Evolutionary conservation across 345 rosid species (phyloP), one percentile per base, ranked within the genome.

Genomic region (Acer campestre): DNA sequence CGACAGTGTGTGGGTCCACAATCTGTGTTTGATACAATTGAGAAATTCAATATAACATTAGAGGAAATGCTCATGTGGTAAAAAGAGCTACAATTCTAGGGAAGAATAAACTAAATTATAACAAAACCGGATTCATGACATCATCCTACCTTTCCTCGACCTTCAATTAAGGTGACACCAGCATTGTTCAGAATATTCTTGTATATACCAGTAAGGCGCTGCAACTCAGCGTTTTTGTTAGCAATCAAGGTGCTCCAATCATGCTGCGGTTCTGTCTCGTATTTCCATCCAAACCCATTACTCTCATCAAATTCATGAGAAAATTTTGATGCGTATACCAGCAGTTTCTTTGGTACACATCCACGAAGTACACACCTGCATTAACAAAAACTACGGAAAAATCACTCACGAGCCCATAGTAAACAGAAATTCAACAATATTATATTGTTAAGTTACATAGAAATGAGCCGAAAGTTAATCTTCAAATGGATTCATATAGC

Each of bases 191-290:
- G 83, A 53, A 91, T 84, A 29, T 89, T 91, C 87, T 92, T 93
- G 81, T 95, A 95, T 73, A 95, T 95, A 78, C 98, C 94, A 10
- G 88, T 92, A 49, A 95, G 91, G 31, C 98, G 91, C 82, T 87
- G 94, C 84, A 95, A 71, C 89, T 95, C 99, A 1, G 94, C 97
- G 71, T 95, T 95, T 82, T 95, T 95, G 86, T 95, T 93, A 55
- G 97, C 93, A 70, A 95, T 95, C 85, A 95, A 88, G 61, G 96
- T 92, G 79, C 82, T 89, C 99, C 99, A 95, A 14, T 95, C 99
- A 85, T 90, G 98, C 75, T 83, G 85, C 42, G 96, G 97, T 75
- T 95, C 99, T 0, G 84, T 55, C 44, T 86, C 96, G 77, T 91
- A 91, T 35, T 82, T 87, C 98, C 99, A 93, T 69, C 99, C 99